Base-by-base conservation (phyloP, 2,329 filamentous ascomycete genomes). In the Monosporascus sp. region DNA sequence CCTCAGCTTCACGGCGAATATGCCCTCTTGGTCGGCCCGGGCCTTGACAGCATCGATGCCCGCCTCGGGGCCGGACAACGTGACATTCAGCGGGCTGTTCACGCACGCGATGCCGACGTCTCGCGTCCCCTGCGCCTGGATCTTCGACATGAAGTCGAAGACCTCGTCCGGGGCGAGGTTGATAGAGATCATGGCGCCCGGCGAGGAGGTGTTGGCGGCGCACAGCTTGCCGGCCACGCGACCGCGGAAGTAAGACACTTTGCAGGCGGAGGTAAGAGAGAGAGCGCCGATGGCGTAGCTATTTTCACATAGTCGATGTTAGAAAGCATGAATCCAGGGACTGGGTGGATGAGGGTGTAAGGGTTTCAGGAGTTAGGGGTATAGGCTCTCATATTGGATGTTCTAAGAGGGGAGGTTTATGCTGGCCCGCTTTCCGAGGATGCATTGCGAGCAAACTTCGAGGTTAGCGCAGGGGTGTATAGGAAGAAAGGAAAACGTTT, bases 171-270 rank as follows among this genome's bases (percentile, higher is more conserved):
- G 46, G 8, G 57, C 18, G 2, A 62, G 54, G 14, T 57, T 57
- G 1, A 61, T 50, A 0, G 63, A 58, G 3, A 64, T 37, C 62
- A 65, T 67, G 31, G 52, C 54, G 14, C 53, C 54, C 1, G 44
- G 22, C 7, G 27, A 17, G 2, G 43, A 48, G 31, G 18, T 20
- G 15, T 20, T 48, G 17, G 14, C 47, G 43, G 39, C 43, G 5
- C 51, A 43, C 2, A 67, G 47, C 9, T 52, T 49, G 3, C 50
- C 50, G 24, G 65, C 57, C 7, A 63, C 54, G n/a, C 53, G 54
- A 5, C 66, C 67, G 1, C 68, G 65, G 20, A 52, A 57, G 48
- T 65, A 69, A 2, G 68, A 60, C 1, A 65, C 54, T n/a, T 55
- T 62, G 56, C 64, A 65, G 1, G 67, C 67, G 3, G 62, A 58